These are phyloP conservation scores for Amphirosellinia nigrospora DNA, from an alignment of 495 filamentous ascomycete genomes.

Conservation along the genomic window DNA sequence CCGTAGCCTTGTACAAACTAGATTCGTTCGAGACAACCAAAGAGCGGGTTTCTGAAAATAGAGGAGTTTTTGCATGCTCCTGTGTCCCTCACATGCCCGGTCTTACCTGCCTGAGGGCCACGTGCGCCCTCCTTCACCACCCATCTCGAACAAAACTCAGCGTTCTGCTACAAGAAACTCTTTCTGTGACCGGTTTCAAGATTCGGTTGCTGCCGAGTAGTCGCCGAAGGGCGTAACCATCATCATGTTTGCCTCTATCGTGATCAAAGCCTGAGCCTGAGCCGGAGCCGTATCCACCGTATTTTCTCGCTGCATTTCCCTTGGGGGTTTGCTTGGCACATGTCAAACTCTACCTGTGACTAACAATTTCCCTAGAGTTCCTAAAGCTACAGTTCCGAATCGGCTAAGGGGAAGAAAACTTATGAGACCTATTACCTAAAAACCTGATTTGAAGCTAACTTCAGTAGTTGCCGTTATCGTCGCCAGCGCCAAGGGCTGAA, in stretches of 20 bases:
- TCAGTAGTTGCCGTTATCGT: neutral
- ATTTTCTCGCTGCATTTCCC: neutral
- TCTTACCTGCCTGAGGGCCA: constrained; percentile 5
- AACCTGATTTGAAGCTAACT: neutral
- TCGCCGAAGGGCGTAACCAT: constrained; percentile 7
- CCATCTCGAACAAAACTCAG: constrained; percentile 9
- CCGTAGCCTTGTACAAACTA: neutral
- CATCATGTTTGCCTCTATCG: neutral
- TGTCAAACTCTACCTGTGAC: neutral
- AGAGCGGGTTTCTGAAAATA: constrained; percentile 5
- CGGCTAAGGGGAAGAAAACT: neutral
- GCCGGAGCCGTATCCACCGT: no score
- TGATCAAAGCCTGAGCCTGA: neutral
- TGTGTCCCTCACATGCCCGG: constrained; percentile 9
- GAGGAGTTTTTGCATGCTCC: constrained; percentile 13
- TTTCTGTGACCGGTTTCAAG: constrained; percentile 8
- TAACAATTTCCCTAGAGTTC: neutral
- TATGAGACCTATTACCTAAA: neutral
- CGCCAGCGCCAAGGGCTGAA: neutral
- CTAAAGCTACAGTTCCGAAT: neutral
- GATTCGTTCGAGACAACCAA: constrained; percentile 2
- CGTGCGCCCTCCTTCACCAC: constrained; percentile 18
- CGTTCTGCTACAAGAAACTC: neutral
- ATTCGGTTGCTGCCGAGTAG: constrained; percentile 16
- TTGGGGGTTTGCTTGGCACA: neutral